A percentile compares a stretch with the other conserved stretches of the same genome.
These are phyloP conservation scores for Rehmannia glutinosa DNA, from an alignment of 257 asterid genomes.

Conservation along the genomic window DNA sequence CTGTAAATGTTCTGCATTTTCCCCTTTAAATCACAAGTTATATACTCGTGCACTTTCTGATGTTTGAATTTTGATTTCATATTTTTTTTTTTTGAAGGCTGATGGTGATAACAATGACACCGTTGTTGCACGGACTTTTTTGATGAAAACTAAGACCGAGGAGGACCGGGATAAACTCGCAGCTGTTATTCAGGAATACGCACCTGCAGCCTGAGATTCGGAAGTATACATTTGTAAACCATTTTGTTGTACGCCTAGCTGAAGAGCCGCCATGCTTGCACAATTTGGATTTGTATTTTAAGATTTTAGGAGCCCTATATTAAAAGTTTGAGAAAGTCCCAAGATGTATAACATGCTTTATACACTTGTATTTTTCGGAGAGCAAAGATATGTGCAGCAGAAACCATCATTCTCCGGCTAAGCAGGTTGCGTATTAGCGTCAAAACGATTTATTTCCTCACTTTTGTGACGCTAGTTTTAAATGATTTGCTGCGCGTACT, in stretches of 20 bases:
- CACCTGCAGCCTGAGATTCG: slow-evolving; percentile 53
- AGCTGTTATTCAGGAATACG: slow-evolving; percentile 69
- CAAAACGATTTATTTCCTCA: not conserved
- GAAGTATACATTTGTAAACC: slow-evolving; percentile 5
- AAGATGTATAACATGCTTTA: not conserved
- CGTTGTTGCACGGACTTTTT: slow-evolving; percentile 70
- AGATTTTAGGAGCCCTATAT: slow-evolving; percentile 7
- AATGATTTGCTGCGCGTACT: too few relatives aligned
- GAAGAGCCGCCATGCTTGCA: slow-evolving; percentile 14
- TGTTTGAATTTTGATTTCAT: slow-evolving; percentile 6
- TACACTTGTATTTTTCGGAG: slow-evolving; percentile 20
- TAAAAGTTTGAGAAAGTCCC: slow-evolving; percentile 20
- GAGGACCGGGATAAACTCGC: slow-evolving; percentile 84
- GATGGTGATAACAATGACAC: slow-evolving; percentile 50
- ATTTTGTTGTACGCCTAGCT: slow-evolving; percentile 41
- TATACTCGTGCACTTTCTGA: slow-evolving; percentile 11
- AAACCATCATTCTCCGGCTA: not conserved
- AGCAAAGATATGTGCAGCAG: slow-evolving; percentile 14
- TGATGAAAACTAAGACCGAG: slow-evolving; percentile 64
- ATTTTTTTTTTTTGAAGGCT: slow-evolving; percentile 30
- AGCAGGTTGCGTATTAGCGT: not conserved
- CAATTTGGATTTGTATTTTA: slow-evolving; percentile 1
- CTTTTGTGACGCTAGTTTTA: not conserved
- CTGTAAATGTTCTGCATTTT: too few relatives aligned
- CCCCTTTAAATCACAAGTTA: too few relatives aligned